These are phyloP conservation scores for Magnolia kwangsiensis DNA, from an alignment of 164 flowering plant species.

Conservation along the genomic window DNA sequence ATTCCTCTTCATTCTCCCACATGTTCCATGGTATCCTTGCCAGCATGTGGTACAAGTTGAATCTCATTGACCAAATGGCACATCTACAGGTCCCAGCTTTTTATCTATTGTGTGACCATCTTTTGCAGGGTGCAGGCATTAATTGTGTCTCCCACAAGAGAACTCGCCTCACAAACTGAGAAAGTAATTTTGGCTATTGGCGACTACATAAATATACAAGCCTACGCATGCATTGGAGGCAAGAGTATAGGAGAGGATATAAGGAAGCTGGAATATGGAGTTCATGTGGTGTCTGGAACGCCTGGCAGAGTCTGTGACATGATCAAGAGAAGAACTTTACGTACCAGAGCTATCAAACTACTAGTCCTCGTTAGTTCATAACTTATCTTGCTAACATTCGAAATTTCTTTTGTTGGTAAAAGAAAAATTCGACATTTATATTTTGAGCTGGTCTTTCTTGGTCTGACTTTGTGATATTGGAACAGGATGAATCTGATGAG, in stretches of 20 bases:
- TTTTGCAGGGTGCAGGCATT: slow-evolving; percentile 79
- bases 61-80: neutral
- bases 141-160: slow-evolving; percentile 94
- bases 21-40: neutral
- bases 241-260: slow-evolving; percentile 96
- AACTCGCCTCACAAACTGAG: slow-evolving; percentile 90
- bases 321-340: slow-evolving; percentile 91
- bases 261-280: slow-evolving; percentile 83
- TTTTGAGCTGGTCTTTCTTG: neutral
- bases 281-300: slow-evolving; percentile 98
- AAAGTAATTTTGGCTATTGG: slow-evolving; percentile 76
- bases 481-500: slow-evolving; percentile 96
- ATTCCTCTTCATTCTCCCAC: neutral
- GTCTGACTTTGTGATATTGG: slow-evolving; percentile 2
- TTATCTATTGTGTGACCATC: neutral
- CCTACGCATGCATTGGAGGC: slow-evolving; percentile 92
- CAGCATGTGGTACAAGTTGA: neutral
- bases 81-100: neutral
- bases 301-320: slow-evolving; percentile 98
- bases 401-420: neutral
- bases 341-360: slow-evolving; percentile 81
- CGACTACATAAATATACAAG: slow-evolving; percentile 65
- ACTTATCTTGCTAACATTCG: neutral
- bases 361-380: slow-evolving; percentile 65
- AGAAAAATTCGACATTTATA: neutral